Evolutionary conservation across 352 stramenopile species (phyloP).

Genomic region (Pythium phragmiticola): DNA sequence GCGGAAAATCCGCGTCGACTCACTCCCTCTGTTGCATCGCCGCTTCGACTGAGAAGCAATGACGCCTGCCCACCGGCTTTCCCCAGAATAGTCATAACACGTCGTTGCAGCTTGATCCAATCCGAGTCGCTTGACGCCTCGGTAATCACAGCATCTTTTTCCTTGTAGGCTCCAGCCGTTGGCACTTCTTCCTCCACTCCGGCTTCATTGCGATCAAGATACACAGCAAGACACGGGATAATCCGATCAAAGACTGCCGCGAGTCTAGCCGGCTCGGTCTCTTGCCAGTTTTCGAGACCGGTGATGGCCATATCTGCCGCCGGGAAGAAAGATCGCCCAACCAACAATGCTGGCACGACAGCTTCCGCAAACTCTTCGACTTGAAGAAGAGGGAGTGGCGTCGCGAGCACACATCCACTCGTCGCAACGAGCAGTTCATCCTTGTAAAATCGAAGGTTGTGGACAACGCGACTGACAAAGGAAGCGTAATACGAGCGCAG

Average conservation of each 20-base stretch:
- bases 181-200: conserved; percentile 1
- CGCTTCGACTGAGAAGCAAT: conserved; percentile 42
- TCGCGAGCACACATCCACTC: conserved; percentile 55
- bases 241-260: conserved; percentile 37
- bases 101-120: conserved; percentile 48
- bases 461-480: conserved; percentile 48
- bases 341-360: conserved; percentile 47
- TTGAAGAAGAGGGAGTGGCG: conserved; percentile 41
- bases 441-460: conserved; percentile 68
- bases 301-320: conserved; percentile 55
- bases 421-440: conserved; percentile 71
- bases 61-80: conserved; percentile 48
- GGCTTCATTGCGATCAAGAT: conserved; percentile 46
- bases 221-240: conserved; percentile 48
- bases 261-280: conserved; percentile 27
- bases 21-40: conserved; percentile 11
- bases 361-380: conserved; percentile 34
- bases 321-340: conserved; percentile 65
- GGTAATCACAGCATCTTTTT: conserved; percentile 15
- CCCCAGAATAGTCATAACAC: conserved; percentile 58
- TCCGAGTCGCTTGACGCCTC: conserved; percentile 24
- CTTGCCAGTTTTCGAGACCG: conserved; percentile 60
- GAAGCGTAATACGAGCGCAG: conserved; percentile 31
- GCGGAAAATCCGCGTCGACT: conserved; percentile 10
- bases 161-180: background rate